Conservation (phyloP, 805 yeast species). For the Starmera caribaea region DNA sequence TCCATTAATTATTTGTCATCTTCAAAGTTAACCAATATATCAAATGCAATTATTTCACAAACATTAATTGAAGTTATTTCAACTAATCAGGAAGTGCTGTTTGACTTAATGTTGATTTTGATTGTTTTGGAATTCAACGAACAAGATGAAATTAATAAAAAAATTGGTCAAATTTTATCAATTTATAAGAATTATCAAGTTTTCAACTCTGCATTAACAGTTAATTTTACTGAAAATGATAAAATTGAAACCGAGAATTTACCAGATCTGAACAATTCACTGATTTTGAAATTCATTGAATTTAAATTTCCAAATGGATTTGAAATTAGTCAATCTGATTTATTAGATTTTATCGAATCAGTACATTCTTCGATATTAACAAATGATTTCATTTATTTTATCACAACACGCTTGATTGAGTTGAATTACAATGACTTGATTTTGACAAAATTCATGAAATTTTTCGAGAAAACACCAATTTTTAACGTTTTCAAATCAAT, state of each 20-base stretch:
- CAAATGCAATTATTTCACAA: slow-evolving; percentile 16
- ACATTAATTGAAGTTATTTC: slow-evolving; percentile 19
- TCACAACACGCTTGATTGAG: too few species aligned
- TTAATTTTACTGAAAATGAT: slow-evolving; percentile 6
- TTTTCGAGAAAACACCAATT: slow-evolving; percentile 10
- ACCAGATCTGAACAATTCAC: slow-evolving; percentile 1
- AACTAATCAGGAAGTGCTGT: slow-evolving; percentile 21
- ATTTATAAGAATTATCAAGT: slow-evolving; percentile 12
- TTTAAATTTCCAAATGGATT: slow-evolving; percentile 8
- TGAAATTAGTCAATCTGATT: slow-evolving; percentile 4
- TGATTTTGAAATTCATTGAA: slow-evolving; percentile 7
- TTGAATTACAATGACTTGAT: too few species aligned
- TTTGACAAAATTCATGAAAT: slow-evolving; percentile 6
- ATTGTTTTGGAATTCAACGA: slow-evolving; percentile 29
- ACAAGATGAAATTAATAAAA: slow-evolving; percentile 9
- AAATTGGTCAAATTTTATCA: slow-evolving; percentile 10
- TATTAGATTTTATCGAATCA: slow-evolving; percentile 5
- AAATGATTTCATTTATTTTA: too few species aligned
- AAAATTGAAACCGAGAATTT: slow-evolving; percentile 14
- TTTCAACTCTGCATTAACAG: slow-evolving; percentile 6
- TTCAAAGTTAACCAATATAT: slow-evolving; percentile 15
- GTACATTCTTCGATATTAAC: too few species aligned
- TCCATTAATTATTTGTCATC: slow-evolving; percentile 3
- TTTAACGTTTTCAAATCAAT: slow-evolving; percentile 14
- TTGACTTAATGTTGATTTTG: slow-evolving; percentile 24